Conservation (phyloP, 2,329 filamentous ascomycete genomes). For the Hymenoscyphus linearis region DNA sequence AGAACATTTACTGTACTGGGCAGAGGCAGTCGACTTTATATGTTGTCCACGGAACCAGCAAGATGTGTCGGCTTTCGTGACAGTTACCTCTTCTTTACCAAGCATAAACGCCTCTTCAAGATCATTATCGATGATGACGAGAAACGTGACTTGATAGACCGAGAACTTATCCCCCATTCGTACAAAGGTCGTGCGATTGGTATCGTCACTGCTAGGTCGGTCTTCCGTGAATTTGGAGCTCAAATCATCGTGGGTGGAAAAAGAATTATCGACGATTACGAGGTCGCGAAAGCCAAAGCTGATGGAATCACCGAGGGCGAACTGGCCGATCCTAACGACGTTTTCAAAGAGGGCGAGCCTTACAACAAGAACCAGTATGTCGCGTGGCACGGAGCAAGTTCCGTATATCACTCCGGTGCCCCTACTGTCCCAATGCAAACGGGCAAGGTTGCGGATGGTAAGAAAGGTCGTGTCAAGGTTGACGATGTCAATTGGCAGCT, state of each 20-base stretch:
- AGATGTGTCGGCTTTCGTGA: conserved; percentile 96
- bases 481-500: conserved; percentile 96
- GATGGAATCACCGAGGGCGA: conserved; percentile 83
- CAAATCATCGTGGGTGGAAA: conserved; percentile 89
- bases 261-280: conserved; percentile 84
- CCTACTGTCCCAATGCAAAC: conserved; percentile 70
- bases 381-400: conserved; percentile 94
- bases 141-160: conserved; percentile 92
- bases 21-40: conserved; percentile 82
- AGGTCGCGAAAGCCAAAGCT: conserved; percentile 66
- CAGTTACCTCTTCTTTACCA: conserved; percentile 98
- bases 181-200: conserved; percentile 98
- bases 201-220: conserved; percentile 91
- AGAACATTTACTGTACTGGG: conserved; percentile 89
- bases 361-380: conserved; percentile 99
- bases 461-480: conserved; percentile 80
- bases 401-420: conserved; percentile 82
- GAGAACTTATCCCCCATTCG: conserved; percentile 92
- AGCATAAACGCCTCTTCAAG: conserved; percentile 93
- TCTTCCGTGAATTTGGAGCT: conserved; percentile 94
- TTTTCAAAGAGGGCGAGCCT: conserved; percentile 69
- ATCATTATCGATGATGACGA: conserved; percentile 98
- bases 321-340: conserved; percentile 84
- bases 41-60: conserved; percentile 96
- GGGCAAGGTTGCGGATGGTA: conserved; percentile 69